Conservation (phyloP, 371 early-diverging fungal genomes). For the Actinomortierella ambigua region DNA sequence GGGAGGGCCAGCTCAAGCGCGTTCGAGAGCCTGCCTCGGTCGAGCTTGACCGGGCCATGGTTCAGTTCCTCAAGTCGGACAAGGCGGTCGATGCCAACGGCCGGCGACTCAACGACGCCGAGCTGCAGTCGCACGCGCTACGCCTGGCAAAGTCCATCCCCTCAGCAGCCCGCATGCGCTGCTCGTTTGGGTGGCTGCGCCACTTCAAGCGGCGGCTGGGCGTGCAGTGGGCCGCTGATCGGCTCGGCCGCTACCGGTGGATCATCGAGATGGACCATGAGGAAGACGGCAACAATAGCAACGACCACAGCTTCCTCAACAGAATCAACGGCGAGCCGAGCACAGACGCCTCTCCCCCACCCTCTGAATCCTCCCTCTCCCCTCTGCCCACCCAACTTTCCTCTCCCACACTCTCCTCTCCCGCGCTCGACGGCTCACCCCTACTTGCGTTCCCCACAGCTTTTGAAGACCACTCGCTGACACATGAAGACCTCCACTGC, state of each 20-base stretch:
- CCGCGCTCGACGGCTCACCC: no score
- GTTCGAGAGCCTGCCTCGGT: constrained; percentile 46
- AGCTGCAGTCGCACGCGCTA: constrained; percentile 40
- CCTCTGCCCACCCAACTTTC: no score
- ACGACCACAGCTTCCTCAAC: constrained; percentile 8
- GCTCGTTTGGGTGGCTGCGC: constrained; percentile 44
- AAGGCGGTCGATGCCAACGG: constrained; percentile 39
- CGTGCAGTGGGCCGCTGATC: constrained; percentile 40
- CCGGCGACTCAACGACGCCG: constrained; percentile 43
- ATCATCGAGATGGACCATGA: constrained; percentile 39
- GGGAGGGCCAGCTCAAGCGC: constrained; percentile 46
- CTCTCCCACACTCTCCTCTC: no score
- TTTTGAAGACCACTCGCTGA: no score
- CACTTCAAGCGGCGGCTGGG: constrained; percentile 43
- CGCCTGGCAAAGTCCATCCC: constrained; percentile 39
- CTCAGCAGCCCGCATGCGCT: constrained; percentile 40
- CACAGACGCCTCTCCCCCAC: no score
- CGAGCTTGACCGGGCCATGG: constrained; percentile 46
- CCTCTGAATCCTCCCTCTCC: no score
- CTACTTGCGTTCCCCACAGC: no score
- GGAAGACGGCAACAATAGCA: neutral
- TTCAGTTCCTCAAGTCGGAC: constrained; percentile 34
- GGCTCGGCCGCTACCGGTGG: constrained; percentile 32
- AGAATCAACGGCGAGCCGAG: neutral
- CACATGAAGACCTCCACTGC: no score